Evolutionary conservation across 2,329 filamentous ascomycete species (phyloP), one percentile per base, ranked within the genome.

Genomic region (Venturia pyrina): DNA sequence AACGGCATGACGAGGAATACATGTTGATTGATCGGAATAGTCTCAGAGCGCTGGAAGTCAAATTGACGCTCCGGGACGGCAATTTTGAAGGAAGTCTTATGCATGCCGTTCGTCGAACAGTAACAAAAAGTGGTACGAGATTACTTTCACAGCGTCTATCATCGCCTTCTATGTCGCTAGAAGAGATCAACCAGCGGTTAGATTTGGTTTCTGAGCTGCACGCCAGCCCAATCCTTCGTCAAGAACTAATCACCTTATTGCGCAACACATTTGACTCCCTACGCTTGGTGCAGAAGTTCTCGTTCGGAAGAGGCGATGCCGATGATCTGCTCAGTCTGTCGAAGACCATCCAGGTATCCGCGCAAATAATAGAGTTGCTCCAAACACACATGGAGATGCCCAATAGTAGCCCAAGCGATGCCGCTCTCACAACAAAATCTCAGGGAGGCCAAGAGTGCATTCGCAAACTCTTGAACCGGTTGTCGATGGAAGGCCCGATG

Each of bases 11-110:
- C 63, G 81, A 90, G 72, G 86, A 96, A 68, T 87, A 89, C 69
- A 95, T 99, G 90, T 84, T 80, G 63, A 96, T 99, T 70, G 95
- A 99, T 78, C 93, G 89, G 73, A 96, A 93, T 72, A 97, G 89
- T 69, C 83, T 99, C 77, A 85, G 90, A 67, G 91, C 93, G 0
- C 82, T 99, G 5, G 95, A 99, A 75, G 90, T 99, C 69, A 87
- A 91, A 69, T 87, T 87, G 73, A 98, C 95, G 0, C 86, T 96
- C 63, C 85, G 89, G 62, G 93, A 98, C 71, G 87, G 89, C 2
- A 77, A 83, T 24, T 89, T 89, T 48, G 87, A 89, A 69, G 95
- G 95, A 5, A 97, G 93, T 73, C 79, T 99, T 56, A 79, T 99
- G 46, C 92, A 98, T 77, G 89, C 91, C n/a, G 84, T 98, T 64